Percentiles rank a stretch among this genome's conserved stretches.
Evolutionary conservation across 2,329 filamentous ascomycete genomes (phyloP).

Genomic region (Dothideomycetidae sp.): DNA sequence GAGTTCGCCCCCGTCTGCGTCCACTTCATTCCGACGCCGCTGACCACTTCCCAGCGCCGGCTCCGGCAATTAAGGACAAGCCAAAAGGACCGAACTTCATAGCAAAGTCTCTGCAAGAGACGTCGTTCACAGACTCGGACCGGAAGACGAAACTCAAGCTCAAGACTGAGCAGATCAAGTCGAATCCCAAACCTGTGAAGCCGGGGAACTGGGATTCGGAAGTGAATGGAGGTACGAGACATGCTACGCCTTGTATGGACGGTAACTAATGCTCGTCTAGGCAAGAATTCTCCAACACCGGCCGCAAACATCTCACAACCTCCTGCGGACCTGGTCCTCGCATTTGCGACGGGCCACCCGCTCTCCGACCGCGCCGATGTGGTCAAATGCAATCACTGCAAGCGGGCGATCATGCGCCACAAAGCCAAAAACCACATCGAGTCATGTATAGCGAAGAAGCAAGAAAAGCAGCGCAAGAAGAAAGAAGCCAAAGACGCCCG

Average conservation of each 20-base stretch:
- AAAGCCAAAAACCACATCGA: constrained; percentile 68
- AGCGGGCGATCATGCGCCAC: constrained; percentile 66
- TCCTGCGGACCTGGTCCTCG: constrained; percentile 60
- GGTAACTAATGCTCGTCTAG: too few relatives aligned
- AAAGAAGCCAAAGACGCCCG: constrained; percentile 49
- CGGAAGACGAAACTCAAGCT: constrained; percentile 12
- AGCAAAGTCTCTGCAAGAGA: constrained; percentile 8
- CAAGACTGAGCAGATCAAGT: constrained; percentile 18
- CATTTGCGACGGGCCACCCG: constrained; percentile 68
- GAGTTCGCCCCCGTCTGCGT: constrained; percentile 7
- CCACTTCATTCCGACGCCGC: background rate
- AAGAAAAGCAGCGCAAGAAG: constrained; percentile 45
- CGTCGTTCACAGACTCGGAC: constrained; percentile 1
- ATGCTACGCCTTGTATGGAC: too few relatives aligned
- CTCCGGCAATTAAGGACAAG: constrained; percentile 9
- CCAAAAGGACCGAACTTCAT: constrained; percentile 9
- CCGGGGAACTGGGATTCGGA: constrained; percentile 22
- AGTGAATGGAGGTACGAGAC: too few relatives aligned
- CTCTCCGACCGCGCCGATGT: constrained; percentile 67
- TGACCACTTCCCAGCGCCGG: constrained; percentile 6
- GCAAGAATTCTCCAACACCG: background rate
- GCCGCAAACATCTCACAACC: constrained; percentile 39
- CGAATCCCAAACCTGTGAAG: constrained; percentile 20
- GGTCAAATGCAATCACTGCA: constrained; percentile 82
- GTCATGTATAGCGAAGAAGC: constrained; percentile 71